Percentiles rank a stretch among this genome's conserved stretches.
phyloP scores from a whole-genome alignment of 345 rosid genomes.

The Acer saccharum region DNA sequence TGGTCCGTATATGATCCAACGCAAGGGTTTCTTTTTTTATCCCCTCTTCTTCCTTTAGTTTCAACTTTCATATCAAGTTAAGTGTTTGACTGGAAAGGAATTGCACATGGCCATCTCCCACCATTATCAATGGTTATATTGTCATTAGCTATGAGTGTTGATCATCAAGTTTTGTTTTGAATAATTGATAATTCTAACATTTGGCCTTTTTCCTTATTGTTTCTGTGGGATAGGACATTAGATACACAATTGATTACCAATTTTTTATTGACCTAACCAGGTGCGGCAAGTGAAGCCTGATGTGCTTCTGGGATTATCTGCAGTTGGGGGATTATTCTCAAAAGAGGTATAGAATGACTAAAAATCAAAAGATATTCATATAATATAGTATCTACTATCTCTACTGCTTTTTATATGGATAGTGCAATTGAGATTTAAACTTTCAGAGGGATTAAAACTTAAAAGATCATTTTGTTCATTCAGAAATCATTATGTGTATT shows the following conservation, averaged over 20 bases:
- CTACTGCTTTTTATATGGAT: background rate
- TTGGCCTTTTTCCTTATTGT: background rate
- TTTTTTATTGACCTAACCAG: slow-evolving; percentile 34
- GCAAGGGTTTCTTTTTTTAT: no score
- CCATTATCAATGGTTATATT: background rate
- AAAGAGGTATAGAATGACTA: slow-evolving; percentile 65
- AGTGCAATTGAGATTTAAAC: background rate
- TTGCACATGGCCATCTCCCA: no score
- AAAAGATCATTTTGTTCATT: background rate
- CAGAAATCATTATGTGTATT: no score
- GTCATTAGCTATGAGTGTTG: background rate
- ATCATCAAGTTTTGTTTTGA: background rate
- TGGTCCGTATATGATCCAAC: no score
- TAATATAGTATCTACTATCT: no score
- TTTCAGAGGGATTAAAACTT: background rate
- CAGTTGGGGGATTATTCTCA: slow-evolving; percentile 98
- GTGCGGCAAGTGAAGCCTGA: slow-evolving; percentile 94
- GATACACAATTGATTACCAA: background rate
- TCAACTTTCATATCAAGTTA: no score
- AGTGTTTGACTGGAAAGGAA: no score
- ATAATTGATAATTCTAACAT: background rate
- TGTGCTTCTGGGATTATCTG: slow-evolving; percentile 99
- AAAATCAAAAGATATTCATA: background rate
- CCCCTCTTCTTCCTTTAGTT: no score
- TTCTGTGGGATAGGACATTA: background rate